phyloP scores from a whole-genome alignment of 1,284 basidiomycete species.

The Leccinum angustisporum region DNA sequence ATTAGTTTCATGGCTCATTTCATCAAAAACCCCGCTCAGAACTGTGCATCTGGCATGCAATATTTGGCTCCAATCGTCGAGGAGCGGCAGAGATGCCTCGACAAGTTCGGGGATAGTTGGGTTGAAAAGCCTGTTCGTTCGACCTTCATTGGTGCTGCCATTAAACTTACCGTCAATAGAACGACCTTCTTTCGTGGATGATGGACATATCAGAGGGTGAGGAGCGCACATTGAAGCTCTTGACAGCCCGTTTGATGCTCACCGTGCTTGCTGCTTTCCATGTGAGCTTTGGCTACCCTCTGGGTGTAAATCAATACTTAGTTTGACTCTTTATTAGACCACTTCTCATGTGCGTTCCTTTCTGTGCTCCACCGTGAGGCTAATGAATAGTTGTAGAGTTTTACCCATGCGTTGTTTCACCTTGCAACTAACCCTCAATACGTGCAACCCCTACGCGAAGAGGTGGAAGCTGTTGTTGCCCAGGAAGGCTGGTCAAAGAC shows the following conservation, averaged over 20 bases:
- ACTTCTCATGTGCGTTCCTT: constrained; percentile 15
- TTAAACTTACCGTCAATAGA: constrained; percentile 23
- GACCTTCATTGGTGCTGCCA: too few species aligned
- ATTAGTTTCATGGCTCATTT: constrained; percentile 8
- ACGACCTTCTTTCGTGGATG: constrained; percentile 46
- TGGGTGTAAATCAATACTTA: not conserved
- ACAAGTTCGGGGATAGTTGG: constrained; percentile 37
- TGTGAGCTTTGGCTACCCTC: constrained; percentile 4
- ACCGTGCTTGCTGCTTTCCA: constrained; percentile 44
- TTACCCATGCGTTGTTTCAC: constrained; percentile 38
- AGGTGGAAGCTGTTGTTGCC: constrained; percentile 38
- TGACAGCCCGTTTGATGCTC: constrained; percentile 36
- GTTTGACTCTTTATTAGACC: constrained; percentile 8
- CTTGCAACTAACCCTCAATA: constrained; percentile 41
- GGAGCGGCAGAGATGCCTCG: constrained; percentile 34
- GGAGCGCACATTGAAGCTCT: constrained; percentile 28
- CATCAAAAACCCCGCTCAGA: constrained; percentile 23
- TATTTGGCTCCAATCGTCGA: constrained; percentile 39
- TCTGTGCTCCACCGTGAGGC: not conserved
- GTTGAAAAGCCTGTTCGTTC: constrained; percentile 38
- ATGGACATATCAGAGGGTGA: constrained; percentile 39
- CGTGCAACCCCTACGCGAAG: constrained; percentile 28
- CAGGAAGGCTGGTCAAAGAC: constrained; percentile 47
- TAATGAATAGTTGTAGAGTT: constrained; percentile 17
- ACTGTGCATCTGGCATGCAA: constrained; percentile 15